A percentile compares a stretch with the other conserved stretches of the same genome.
Evolutionary conservation across 768 basidiomycete genomes (phyloP).

Genomic region (Clitopilus hobsonii): DNA sequence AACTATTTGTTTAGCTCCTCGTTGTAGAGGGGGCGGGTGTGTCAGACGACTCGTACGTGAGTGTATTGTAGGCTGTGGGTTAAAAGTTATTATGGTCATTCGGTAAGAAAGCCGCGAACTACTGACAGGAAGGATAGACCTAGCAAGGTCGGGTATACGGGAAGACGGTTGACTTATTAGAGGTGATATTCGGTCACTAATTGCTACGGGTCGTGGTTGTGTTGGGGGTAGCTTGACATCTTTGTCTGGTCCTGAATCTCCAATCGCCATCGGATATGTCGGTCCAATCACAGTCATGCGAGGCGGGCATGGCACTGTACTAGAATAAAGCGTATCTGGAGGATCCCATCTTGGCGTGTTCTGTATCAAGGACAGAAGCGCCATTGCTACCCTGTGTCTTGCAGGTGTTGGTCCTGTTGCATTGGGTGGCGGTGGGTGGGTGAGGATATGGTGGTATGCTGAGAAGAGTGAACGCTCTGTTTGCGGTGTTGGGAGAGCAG

Average conservation of each 20-base stretch:
- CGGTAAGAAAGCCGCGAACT: background rate
- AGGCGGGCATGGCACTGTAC: constrained; percentile 54
- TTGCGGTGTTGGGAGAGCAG: constrained; percentile 39
- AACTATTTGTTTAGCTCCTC: constrained; percentile 40
- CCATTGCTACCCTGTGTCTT: constrained; percentile 74
- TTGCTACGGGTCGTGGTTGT: constrained; percentile 38
- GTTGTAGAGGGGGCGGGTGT: constrained; percentile 61
- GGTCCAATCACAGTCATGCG: constrained; percentile 61
- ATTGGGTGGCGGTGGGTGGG: constrained; percentile 53
- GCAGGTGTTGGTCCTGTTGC: constrained; percentile 49
- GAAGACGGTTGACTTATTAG: constrained; percentile 61
- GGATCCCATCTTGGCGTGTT: constrained; percentile 61
- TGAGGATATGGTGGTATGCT: constrained; percentile 77
- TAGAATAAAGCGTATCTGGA: constrained; percentile 60
- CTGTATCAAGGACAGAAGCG: constrained; percentile 56
- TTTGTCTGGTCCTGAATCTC: constrained; percentile 22
- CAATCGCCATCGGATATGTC: constrained; percentile 54
- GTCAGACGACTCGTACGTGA: constrained; percentile 57
- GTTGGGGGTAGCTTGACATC: constrained; percentile 52
- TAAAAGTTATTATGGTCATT: background rate
- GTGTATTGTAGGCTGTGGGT: constrained; percentile 44
- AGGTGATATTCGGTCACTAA: constrained; percentile 52
- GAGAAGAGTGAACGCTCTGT: constrained; percentile 60
- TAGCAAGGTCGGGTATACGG: constrained; percentile 62
- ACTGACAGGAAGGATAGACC: constrained; percentile 64